These are phyloP conservation scores for Tolypocladium ophioglossoides DNA, from an alignment of 2,329 filamentous ascomycete species.

Conservation along the genomic window DNA sequence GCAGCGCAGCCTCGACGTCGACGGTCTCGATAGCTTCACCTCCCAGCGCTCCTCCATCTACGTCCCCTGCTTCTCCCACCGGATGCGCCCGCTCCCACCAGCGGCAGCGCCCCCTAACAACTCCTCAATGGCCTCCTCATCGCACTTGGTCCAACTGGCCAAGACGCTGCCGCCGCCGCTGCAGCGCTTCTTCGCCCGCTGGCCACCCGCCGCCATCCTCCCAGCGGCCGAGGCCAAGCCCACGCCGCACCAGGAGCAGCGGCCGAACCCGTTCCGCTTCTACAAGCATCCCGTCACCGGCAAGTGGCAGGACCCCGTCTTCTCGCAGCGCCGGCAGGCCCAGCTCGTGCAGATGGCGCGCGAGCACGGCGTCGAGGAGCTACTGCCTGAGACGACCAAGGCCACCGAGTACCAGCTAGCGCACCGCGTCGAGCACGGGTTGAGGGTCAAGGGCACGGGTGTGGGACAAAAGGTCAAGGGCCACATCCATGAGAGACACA, in stretches of 20 bases:
- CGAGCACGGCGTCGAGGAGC: constrained; percentile 67
- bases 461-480: constrained; percentile 91
- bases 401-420: constrained; percentile 60
- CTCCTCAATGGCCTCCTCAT: constrained; percentile 22
- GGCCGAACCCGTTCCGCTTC: constrained; percentile 71
- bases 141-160: constrained; percentile 46
- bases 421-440: constrained; percentile 64
- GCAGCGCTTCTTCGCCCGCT: constrained; percentile 78
- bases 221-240: constrained; percentile 19
- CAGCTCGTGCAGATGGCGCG: constrained; percentile 80
- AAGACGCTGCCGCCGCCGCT: constrained; percentile 67
- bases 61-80: constrained; percentile 1
- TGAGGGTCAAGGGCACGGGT: constrained; percentile 87
- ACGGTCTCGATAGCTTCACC: background rate
- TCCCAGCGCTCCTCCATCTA: background rate
- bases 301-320: constrained; percentile 73
- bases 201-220: constrained; percentile 61
- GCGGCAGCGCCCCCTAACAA: constrained; percentile 6
- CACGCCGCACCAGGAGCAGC: constrained; percentile 43
- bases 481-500: constrained; percentile 79
- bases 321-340: constrained; percentile 78
- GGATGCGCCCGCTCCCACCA: constrained; percentile 4
- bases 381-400: constrained; percentile 70
- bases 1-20: constrained; percentile 7
- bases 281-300: constrained; percentile 70